Evolutionary conservation across 441 rosid genomes (phyloP).

Genomic region (Corymbia citriodora): DNA sequence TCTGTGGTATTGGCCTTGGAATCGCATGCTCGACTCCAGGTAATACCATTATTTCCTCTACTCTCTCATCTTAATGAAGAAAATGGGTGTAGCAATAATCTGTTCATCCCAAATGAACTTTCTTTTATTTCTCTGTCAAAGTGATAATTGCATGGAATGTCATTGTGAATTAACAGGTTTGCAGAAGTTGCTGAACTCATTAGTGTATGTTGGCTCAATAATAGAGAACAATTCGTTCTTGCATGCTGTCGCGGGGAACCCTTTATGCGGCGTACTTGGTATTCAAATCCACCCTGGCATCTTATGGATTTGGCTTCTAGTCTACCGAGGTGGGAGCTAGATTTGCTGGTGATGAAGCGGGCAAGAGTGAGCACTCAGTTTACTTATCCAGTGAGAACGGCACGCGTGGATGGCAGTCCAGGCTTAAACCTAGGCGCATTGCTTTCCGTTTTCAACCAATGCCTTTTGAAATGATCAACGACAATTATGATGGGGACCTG

Average conservation of each 20-base stretch:
- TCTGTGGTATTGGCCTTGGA: conserved; percentile 56
- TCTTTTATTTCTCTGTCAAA: neutral
- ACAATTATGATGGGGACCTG: no score
- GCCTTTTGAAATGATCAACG: no score
- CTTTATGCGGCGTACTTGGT: conserved; percentile 41
- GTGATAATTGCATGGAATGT: neutral
- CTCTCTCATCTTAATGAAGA: neutral
- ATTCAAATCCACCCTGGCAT: conserved; percentile 11
- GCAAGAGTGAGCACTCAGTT: neutral
- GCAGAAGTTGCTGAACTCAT: conserved; percentile 54
- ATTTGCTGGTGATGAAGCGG: conserved; percentile 26
- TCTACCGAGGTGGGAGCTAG: conserved; percentile 38
- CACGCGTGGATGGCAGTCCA: neutral
- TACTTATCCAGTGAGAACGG: conserved; percentile 3
- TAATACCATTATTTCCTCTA: neutral
- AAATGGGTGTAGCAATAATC: neutral
- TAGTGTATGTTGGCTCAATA: conserved; percentile 55
- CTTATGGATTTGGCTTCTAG: conserved; percentile 29
- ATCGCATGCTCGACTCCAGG: conserved; percentile 31
- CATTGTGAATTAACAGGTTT: conserved; percentile 26
- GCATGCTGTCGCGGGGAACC: conserved; percentile 31
- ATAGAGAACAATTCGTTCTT: conserved; percentile 36
- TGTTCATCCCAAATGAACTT: neutral
- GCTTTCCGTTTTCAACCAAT: no score
- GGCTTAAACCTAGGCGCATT: neutral